Percentiles rank a stretch among this genome's conserved stretches.
Conservation (phyloP, 73 alveolate genomes). For the Symbiodinium pilosum region DNA sequence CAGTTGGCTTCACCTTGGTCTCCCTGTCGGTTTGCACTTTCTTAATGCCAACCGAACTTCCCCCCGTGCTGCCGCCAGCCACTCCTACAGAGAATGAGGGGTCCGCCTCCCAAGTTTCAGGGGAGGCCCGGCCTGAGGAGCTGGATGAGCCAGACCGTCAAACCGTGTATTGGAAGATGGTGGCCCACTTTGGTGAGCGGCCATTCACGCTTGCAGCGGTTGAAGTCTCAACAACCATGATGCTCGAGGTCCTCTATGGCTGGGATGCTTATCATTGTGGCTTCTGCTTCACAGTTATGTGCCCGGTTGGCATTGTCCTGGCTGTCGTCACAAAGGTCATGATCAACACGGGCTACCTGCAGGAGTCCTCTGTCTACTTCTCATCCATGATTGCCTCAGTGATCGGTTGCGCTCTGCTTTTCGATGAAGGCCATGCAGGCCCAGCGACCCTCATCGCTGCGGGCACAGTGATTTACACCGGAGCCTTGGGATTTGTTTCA, state of each 20-base stretch:
- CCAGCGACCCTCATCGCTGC: not conserved
- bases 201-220: not conserved
- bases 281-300: not conserved
- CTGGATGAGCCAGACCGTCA: not conserved
- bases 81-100: not conserved
- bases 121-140: not conserved
- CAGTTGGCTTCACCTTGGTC: not conserved
- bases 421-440: not conserved
- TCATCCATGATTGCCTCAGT: not conserved
- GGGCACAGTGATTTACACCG: not conserved
- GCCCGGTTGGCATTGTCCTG: not conserved
- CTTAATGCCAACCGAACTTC: not conserved
- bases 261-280: conserved; percentile 4
- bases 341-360: not conserved
- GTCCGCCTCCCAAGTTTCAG: not conserved
- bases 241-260: not conserved
- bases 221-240: not conserved
- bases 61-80: not conserved
- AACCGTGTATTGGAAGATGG: not conserved
- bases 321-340: not conserved
- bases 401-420: not conserved
- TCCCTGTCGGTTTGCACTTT: not conserved
- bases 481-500: not conserved
- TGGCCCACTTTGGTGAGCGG: not conserved
- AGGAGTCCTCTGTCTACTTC: not conserved